Conservation (phyloP, 2,329 filamentous ascomycete genomes). For the Spiromastix sp. region DNA sequence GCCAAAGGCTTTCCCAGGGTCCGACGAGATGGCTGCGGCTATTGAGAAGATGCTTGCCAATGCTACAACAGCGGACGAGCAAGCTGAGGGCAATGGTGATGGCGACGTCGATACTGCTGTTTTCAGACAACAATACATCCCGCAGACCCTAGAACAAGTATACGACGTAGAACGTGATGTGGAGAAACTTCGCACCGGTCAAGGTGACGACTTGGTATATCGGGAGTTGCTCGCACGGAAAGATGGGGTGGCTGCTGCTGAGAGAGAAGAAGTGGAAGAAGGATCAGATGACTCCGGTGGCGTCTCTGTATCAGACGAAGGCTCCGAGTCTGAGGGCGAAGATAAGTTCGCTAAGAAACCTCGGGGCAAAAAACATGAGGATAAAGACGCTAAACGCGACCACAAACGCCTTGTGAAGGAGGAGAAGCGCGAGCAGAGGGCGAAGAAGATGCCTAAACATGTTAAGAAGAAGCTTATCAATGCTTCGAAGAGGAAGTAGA, state of each 20-base stretch:
- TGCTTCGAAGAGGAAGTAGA: conserved; percentile 27
- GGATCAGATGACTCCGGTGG: conserved; percentile 27
- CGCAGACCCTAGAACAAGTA: conserved; percentile 88
- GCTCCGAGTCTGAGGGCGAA: conserved; percentile 24
- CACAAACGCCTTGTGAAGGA: conserved; percentile 92
- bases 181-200: conserved; percentile 61
- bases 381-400: conserved; percentile 79
- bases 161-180: conserved; percentile 92
- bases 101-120: conserved; percentile 79
- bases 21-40: conserved; percentile 46
- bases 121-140: conserved; percentile 93
- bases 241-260: conserved; percentile 22
- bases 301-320: conserved; percentile 30
- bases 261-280: conserved; percentile 21
- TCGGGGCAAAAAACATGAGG: conserved; percentile 74
- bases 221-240: conserved; percentile 70
- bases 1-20: conserved; percentile 18
- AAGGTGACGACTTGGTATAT: conserved; percentile 72
- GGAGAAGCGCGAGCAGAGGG: conserved; percentile 84
- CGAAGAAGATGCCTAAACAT: conserved; percentile 93
- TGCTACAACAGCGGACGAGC: conserved; percentile 37
- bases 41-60: conserved; percentile 60
- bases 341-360: conserved; percentile 59
- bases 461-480: conserved; percentile 81
- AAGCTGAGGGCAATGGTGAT: conserved; percentile 39